Evolutionary conservation across 495 filamentous ascomycete species (phyloP), one percentile per base, ranked within the genome.

Genomic region (Bacidia gigantensis): DNA sequence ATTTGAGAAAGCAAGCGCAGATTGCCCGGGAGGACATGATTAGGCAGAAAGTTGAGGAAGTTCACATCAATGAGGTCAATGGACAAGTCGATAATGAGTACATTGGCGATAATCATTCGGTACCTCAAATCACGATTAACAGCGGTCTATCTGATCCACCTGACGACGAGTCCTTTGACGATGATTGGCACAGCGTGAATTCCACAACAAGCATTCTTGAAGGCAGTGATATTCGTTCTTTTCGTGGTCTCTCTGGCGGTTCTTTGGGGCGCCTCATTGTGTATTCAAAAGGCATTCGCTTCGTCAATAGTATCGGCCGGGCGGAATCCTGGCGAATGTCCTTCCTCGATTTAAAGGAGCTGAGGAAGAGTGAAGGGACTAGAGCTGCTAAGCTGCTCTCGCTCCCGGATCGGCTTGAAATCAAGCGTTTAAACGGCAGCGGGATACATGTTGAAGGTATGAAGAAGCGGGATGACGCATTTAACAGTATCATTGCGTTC

Each of bases 401-500:
- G 20, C 43, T 54, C 17, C 50, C 53, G 14, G 58, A 64, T 18
- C 26, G 56, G 29, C 47, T 64, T 21, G 61, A 63, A 26, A 55
- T 68, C 38, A 54, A 56, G 21, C 57, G 53, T 45, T 56, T 49
- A 26, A 52, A 62, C 25, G 59, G 57, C 11, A 57, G 44, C 3
- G 60, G 55, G 12, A 35, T 59, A 18, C 22, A 32, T 14, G 2
- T 65, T 20, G 58, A 64, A 20, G 62, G 49, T 3, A 55, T 63
- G 56, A 60, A 56, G 29, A 56, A 64, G 29, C 57, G 67, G 40
- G 64, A 71, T 53, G 62, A 68, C 52, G 63, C 61, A 10, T 71
- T 71, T 41, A 67, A 67, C 51, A 57, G 60, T 10, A 56, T 69
- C 17, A 58, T 69, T 40, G 68, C 62, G 14, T 62, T 65, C 54